Percentiles rank a stretch among this genome's conserved stretches.
These are phyloP conservation scores for Conidiobolus incongruus DNA, from an alignment of 371 early-diverging fungal genomes.

Conservation along the genomic window DNA sequence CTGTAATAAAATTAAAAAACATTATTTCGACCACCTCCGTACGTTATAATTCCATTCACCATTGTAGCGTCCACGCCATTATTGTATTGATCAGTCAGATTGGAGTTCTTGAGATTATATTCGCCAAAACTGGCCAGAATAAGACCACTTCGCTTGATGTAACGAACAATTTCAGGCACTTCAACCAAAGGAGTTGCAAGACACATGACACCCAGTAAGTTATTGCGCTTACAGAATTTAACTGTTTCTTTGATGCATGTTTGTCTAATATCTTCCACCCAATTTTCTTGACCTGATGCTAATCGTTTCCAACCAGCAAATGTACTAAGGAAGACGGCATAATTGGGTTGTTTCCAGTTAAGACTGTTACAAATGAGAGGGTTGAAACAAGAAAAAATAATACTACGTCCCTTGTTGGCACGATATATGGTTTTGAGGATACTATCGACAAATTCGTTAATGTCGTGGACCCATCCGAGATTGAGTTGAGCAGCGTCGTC, in stretches of 20 bases:
- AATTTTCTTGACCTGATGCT: slow-evolving; percentile 30
- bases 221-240: slow-evolving; percentile 44
- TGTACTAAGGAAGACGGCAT: slow-evolving; percentile 14
- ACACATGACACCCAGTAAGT: slow-evolving; percentile 72
- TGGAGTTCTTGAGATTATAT: too few species aligned
- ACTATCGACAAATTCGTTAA: slow-evolving; percentile 63
- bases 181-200: slow-evolving; percentile 57
- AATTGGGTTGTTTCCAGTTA: slow-evolving; percentile 96
- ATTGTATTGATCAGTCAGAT: too few species aligned
- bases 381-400: slow-evolving; percentile 75
- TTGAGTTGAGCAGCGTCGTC: too few species aligned
- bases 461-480: slow-evolving; percentile 27
- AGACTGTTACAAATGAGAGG: slow-evolving; percentile 73
- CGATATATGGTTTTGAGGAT: slow-evolving; percentile 61
- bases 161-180: slow-evolving; percentile 65
- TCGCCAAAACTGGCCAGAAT: slow-evolving; percentile 72
- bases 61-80: too few species aligned
- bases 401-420: slow-evolving; percentile 13
- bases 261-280: slow-evolving; percentile 10
- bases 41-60: too few species aligned
- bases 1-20: too few species aligned
- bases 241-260: slow-evolving; percentile 52
- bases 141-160: slow-evolving; percentile 75
- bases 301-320: background rate
- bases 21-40: too few species aligned